Evolutionary conservation across 768 basidiomycete genomes (phyloP).

Genomic region (Termitomyces sp.): DNA sequence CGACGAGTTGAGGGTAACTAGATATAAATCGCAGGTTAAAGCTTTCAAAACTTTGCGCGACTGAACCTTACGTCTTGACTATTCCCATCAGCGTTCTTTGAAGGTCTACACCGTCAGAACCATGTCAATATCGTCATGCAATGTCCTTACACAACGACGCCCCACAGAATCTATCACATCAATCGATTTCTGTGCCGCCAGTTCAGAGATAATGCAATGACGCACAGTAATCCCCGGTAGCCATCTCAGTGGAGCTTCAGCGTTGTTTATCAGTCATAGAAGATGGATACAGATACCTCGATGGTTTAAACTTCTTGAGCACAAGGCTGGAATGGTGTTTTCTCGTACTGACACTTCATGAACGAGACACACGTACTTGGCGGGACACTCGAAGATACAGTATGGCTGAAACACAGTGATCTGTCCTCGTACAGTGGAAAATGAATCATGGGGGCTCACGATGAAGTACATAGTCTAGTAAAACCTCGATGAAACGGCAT

Average conservation of each 20-base stretch:
- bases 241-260: conserved; percentile 28
- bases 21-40: background rate
- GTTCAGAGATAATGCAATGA: background rate
- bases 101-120: background rate
- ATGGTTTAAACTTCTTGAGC: conserved; percentile 59
- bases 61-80: conserved; percentile 47
- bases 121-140: background rate
- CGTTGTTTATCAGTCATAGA: conserved; percentile 4
- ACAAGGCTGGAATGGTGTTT: conserved; percentile 31
- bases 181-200: background rate
- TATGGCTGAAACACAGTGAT: conserved; percentile 34
- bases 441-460: conserved; percentile 27
- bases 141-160: conserved; percentile 46
- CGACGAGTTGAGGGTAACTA: conserved; percentile 60
- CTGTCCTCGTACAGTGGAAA: background rate
- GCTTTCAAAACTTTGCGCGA: no score
- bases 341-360: background rate
- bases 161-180: conserved; percentile 49
- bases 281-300: conserved; percentile 29
- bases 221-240: conserved; percentile 59
- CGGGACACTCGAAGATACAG: conserved; percentile 63
- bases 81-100: conserved; percentile 59
- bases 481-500: background rate
- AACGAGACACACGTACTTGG: conserved; percentile 44
- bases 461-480: conserved; percentile 66